Evolutionary conservation across 805 yeast species (phyloP).

Genomic region (Saccharomycopsis selenospora): DNA sequence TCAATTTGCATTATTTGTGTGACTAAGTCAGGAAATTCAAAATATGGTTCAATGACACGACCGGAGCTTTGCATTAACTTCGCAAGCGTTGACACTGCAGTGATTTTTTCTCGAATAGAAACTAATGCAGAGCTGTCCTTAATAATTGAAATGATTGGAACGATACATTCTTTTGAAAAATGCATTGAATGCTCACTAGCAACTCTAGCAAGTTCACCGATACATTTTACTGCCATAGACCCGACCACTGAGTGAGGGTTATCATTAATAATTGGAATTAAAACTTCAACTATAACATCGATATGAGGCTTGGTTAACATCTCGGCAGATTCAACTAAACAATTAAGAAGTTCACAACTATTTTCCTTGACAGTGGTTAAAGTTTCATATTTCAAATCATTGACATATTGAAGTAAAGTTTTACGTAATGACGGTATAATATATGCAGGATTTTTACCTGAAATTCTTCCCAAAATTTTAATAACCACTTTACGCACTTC

Average conservation of each 20-base stretch:
- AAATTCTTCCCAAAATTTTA: conserved; percentile 72
- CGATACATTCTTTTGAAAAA: conserved; percentile 74
- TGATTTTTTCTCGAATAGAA: conserved; percentile 78
- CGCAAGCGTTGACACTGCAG: conserved; percentile 82
- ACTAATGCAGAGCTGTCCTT: conserved; percentile 65
- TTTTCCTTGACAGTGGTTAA: conserved; percentile 77
- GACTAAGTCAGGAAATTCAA: conserved; percentile 85
- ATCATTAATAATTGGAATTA: conserved; percentile 52
- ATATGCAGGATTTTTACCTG: conserved; percentile 87
- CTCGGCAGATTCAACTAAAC: conserved; percentile 69
- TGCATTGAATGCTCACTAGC: conserved; percentile 80
- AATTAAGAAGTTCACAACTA: conserved; percentile 66
- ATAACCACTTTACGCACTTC: conserved; percentile 74
- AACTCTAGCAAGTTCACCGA: conserved; percentile 83
- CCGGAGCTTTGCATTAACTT: conserved; percentile 88
- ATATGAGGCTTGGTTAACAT: conserved; percentile 86
- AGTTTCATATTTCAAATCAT: conserved; percentile 78
- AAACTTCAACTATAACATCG: conserved; percentile 79
- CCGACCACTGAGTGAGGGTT: conserved; percentile 77
- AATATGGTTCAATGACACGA: conserved; percentile 86
- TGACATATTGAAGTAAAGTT: conserved; percentile 73
- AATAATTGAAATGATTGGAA: conserved; percentile 75
- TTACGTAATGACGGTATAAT: conserved; percentile 89
- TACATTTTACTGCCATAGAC: conserved; percentile 73
- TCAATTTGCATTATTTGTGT: conserved; percentile 76